Conservation (phyloP, 75 land plant species). For the Selaginella tamariscina region DNA sequence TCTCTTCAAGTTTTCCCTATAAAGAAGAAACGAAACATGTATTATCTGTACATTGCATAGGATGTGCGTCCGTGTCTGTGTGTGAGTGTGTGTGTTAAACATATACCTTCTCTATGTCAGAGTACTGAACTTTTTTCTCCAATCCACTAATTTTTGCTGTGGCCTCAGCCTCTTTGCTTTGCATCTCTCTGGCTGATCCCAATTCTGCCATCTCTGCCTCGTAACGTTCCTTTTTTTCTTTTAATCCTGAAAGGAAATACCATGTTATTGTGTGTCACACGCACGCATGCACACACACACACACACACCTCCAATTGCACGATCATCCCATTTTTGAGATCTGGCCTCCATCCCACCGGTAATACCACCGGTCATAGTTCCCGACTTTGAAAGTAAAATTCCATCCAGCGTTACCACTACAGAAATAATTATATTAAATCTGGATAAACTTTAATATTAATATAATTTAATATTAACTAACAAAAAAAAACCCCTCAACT, state of each 20-base stretch:
- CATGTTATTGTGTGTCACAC: neutral
- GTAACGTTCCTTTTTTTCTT: slow-evolving; percentile 58
- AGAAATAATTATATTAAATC: neutral
- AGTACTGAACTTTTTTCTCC: slow-evolving; percentile 74
- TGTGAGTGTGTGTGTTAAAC: no score
- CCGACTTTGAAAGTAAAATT: slow-evolving; percentile 79
- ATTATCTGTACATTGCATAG: no score
- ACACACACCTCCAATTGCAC: slow-evolving; percentile 59
- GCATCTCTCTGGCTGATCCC: slow-evolving; percentile 81
- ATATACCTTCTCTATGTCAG: slow-evolving; percentile 67
- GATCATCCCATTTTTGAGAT: slow-evolving; percentile 92
- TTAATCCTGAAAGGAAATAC: slow-evolving; percentile 37
- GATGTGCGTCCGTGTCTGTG: no score
- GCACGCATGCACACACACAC: neutral
- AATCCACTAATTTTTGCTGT: slow-evolving; percentile 78
- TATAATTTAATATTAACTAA: no score
- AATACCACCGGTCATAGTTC: slow-evolving; percentile 98
- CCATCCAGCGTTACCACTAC: slow-evolving; percentile 95
- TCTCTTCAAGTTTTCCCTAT: slow-evolving; percentile 80
- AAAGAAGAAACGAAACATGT: neutral
- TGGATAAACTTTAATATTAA: slow-evolving; percentile 1
- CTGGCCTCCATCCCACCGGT: slow-evolving; percentile 99
- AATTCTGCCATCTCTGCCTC: slow-evolving; percentile 76
- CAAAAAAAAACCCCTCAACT: no score
- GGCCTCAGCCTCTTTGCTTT: slow-evolving; percentile 66